phyloP scores from a whole-genome alignment of 1,139 yeast species.

The Debaryomyces sp. region DNA sequence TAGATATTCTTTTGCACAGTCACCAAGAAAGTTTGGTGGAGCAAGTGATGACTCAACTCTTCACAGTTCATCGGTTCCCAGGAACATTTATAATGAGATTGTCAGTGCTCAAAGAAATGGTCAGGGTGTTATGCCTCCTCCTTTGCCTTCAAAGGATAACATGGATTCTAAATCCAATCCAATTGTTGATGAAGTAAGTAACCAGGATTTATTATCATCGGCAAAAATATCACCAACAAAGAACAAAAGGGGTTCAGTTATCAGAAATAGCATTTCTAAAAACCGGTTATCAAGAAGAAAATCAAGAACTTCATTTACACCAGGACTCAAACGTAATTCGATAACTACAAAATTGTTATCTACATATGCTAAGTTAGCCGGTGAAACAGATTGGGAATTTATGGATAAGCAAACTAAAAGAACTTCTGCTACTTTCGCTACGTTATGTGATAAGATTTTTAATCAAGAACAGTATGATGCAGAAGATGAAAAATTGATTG shows the following conservation, averaged over 20 bases:
- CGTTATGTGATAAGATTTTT: conserved; percentile 74
- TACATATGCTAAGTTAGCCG: conserved; percentile 69
- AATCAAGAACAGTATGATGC: conserved; percentile 59
- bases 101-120: conserved; percentile 40
- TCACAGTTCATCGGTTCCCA: conserved; percentile 39
- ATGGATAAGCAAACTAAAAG: conserved; percentile 75
- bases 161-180: conserved; percentile 21
- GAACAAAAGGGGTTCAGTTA: conserved; percentile 35
- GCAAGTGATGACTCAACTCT: conserved; percentile 14
- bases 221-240: conserved; percentile 29
- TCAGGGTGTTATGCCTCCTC: conserved; percentile 38
- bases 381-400: conserved; percentile 69
- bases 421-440: conserved; percentile 77
- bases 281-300: conserved; percentile 41
- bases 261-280: conserved; percentile 31
- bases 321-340: conserved; percentile 64
- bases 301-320: conserved; percentile 46
- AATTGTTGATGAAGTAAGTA: conserved; percentile 25
- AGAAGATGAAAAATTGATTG: conserved; percentile 54
- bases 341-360: conserved; percentile 69
- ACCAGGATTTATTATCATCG: conserved; percentile 30
- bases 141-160: conserved; percentile 46
- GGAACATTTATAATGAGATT: conserved; percentile 51
- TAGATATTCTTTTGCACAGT: conserved; percentile 24
- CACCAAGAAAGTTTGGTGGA: conserved; percentile 22